phyloP scores from a whole-genome alignment of 176 grass and related monocot genomes.

The Zoysia japonica region DNA sequence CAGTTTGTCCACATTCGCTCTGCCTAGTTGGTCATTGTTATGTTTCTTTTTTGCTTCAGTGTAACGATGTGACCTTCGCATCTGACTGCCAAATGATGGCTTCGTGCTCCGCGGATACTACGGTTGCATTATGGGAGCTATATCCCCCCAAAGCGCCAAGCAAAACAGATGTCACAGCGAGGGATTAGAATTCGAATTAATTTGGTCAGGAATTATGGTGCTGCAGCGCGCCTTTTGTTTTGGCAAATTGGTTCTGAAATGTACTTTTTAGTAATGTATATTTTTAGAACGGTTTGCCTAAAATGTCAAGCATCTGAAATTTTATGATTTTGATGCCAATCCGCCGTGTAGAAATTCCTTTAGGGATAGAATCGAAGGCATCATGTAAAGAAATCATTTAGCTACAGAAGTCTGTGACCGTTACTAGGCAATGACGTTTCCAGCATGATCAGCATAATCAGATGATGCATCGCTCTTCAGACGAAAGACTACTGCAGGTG shows the following conservation, averaged over 20 bases:
- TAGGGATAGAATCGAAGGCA: neutral
- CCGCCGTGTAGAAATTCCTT: neutral
- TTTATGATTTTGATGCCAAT: neutral
- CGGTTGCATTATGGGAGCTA: conserved; percentile 73
- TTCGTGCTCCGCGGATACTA: conserved; percentile 83
- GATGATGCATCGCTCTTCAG: no score
- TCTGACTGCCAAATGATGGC: conserved; percentile 77
- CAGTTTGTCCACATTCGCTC: neutral
- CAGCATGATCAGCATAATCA: no score
- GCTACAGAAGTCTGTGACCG: no score
- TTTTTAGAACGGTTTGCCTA: no score
- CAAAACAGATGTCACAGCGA: neutral
- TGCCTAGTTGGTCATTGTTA: neutral
- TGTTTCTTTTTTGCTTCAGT: conserved; percentile 44
- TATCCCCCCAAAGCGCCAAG: conserved; percentile 58
- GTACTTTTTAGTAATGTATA: no score
- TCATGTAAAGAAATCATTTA: no score
- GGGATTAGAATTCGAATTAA: conserved; percentile 2
- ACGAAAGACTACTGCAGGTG: no score
- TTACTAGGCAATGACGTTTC: no score
- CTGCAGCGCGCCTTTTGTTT: neutral
- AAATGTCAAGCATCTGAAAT: neutral
- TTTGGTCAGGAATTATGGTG: neutral
- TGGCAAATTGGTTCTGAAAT: neutral
- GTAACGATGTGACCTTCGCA: conserved; percentile 78